Conservation (phyloP, 1,139 yeast species). For the Starmera stellimalicola region DNA sequence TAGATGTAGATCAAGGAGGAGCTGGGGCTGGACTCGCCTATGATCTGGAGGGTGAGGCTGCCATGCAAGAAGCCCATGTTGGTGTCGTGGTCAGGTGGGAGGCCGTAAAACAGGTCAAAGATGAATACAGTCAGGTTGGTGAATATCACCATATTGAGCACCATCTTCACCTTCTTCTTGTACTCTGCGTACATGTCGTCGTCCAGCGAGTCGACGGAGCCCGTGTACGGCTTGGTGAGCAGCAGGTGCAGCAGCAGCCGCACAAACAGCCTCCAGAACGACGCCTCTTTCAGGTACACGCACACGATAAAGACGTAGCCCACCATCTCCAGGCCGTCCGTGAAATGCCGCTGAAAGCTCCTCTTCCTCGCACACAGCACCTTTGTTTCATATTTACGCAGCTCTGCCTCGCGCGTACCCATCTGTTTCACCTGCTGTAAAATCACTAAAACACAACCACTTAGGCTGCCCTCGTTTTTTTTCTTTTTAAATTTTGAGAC, state of each 20-base stretch:
- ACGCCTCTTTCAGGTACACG: constrained; percentile 18
- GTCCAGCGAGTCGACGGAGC: too few species aligned
- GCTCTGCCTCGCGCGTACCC: too few species aligned
- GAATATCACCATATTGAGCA: too few species aligned
- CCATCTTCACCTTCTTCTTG: too few species aligned
- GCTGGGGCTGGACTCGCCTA: constrained; percentile 31
- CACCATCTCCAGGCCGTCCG: constrained; percentile 14
- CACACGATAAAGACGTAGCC: constrained; percentile 21
- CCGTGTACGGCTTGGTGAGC: constrained; percentile 26
- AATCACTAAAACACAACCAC: too few species aligned
- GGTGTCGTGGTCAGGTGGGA: constrained; percentile 11
- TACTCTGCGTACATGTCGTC: too few species aligned
- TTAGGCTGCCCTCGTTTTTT: too few species aligned
- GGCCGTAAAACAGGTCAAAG: constrained; percentile 20
- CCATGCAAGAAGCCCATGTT: constrained; percentile 22
- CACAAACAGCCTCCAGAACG: constrained; percentile 15
- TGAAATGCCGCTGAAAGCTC: constrained; percentile 17
- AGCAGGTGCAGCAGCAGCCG: constrained; percentile 22
- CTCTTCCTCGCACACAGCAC: constrained; percentile 14
- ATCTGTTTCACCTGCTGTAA: too few species aligned
- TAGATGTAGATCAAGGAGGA: constrained; percentile 20
- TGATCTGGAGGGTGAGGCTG: constrained; percentile 27
- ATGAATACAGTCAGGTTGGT: too few species aligned
- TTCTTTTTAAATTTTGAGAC: too few species aligned
- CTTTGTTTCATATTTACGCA: too few species aligned